Conservation (phyloP, 805 yeast species). For the Candida pseudofarinosa region DNA sequence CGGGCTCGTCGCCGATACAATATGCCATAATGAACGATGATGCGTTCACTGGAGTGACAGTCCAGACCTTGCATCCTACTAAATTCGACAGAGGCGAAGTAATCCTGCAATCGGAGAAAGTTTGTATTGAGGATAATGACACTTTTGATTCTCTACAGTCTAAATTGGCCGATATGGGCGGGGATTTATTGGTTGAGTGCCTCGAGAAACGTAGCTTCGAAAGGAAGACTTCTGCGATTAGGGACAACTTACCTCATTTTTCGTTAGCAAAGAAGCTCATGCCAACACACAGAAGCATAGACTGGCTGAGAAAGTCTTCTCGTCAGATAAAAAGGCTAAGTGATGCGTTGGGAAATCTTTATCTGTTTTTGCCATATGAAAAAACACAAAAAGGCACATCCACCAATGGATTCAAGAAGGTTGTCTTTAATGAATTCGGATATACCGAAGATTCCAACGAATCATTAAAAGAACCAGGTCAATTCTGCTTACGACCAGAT, state of each 20-base stretch:
- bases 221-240: conserved; percentile 1
- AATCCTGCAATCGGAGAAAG: conserved; percentile 50
- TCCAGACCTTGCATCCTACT: conserved; percentile 87
- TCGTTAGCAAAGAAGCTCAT: conserved; percentile 59
- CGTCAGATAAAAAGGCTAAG: conserved; percentile 36
- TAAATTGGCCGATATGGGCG: conserved; percentile 59
- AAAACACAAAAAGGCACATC: conserved; percentile 26
- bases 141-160: conserved; percentile 43
- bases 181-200: conserved; percentile 47
- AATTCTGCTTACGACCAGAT: conserved; percentile 9
- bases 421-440: conserved; percentile 43
- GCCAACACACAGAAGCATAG: conserved; percentile 37
- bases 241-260: conserved; percentile 21
- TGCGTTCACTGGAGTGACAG: conserved; percentile 69
- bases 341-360: conserved; percentile 56
- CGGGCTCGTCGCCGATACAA: conserved; percentile 91
- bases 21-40: conserved; percentile 66
- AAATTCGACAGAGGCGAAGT: conserved; percentile 79
- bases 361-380: conserved; percentile 39
- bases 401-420: conserved; percentile 34
- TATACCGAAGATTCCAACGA: neutral
- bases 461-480: conserved; percentile 17
- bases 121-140: conserved; percentile 40
- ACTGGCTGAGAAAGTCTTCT: conserved; percentile 44
- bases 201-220: conserved; percentile 29